Conservation (phyloP, 331 rosid genomes). For the Quercus lobata region DNA sequence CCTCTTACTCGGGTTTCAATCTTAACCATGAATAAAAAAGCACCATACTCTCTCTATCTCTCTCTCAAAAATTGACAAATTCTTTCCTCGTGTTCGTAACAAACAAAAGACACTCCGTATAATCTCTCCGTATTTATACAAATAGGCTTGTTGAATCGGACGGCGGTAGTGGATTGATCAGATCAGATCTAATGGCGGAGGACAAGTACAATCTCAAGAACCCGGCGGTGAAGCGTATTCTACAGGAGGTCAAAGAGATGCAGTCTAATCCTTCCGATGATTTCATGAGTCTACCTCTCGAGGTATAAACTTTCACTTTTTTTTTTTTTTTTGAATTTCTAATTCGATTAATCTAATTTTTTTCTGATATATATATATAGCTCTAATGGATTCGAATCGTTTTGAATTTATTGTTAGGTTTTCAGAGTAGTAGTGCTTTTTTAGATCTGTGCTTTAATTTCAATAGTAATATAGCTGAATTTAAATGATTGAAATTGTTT, state of each 20-base stretch:
- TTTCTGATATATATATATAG: neutral
- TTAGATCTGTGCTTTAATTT: neutral
- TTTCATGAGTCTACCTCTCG: conserved; percentile 94
- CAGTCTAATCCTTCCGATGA: conserved; percentile 90
- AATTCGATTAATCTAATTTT: neutral
- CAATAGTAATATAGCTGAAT: neutral
- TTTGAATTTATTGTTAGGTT: neutral
- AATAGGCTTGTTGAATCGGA: neutral
- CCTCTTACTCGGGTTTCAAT: neutral
- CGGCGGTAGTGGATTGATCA: neutral
- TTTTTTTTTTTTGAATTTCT: neutral
- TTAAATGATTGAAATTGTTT: neutral
- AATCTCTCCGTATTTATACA: neutral
- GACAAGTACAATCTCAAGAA: conserved; percentile 85
- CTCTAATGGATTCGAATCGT: neutral
- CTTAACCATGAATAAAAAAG: neutral
- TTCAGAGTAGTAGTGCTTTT: neutral
- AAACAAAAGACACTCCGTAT: too few species aligned
- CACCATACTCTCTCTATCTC: neutral
- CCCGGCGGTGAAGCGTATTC: conserved; percentile 91
- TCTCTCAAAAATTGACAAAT: neutral
- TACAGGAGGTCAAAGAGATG: conserved; percentile 94
- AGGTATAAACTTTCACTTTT: conserved; percentile 35
- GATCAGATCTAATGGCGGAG: conserved; percentile 53
- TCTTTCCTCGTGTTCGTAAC: too few species aligned